A percentile compares a stretch with the other conserved stretches of the same genome.
Conservation (phyloP, 140 eudicot genomes). For the Senecio squalidus region DNA sequence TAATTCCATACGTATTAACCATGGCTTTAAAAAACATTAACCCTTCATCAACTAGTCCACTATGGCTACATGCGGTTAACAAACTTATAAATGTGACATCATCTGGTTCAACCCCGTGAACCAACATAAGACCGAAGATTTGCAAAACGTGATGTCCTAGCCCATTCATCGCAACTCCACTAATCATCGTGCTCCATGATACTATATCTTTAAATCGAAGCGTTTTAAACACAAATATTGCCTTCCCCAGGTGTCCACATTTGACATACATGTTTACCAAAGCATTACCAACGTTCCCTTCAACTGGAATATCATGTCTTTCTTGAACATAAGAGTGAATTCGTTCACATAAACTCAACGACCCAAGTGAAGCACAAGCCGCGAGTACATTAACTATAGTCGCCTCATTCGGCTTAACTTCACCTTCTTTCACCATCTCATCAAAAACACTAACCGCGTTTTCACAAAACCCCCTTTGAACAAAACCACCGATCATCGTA, state of each 20-base stretch:
- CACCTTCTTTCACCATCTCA: slow-evolving; percentile 28
- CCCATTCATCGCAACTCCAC: slow-evolving; percentile 39
- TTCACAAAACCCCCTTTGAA: slow-evolving; percentile 19
- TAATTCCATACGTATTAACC: slow-evolving; percentile 24
- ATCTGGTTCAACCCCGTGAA: slow-evolving; percentile 28
- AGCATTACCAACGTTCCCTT: slow-evolving; percentile 37
- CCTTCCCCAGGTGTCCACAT: slow-evolving; percentile 31
- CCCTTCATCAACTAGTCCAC: slow-evolving; percentile 40
- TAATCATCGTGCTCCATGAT: slow-evolving; percentile 39
- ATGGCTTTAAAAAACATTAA: slow-evolving; percentile 27
- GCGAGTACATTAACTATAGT: slow-evolving; percentile 28
- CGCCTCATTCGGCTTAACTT: slow-evolving; percentile 32
- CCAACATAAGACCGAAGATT: slow-evolving; percentile 36
- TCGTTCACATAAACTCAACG: slow-evolving; percentile 25
- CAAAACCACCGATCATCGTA: slow-evolving; percentile 38
- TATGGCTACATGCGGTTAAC: slow-evolving; percentile 38
- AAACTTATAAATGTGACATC: slow-evolving; percentile 34
- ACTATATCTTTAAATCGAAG: slow-evolving; percentile 30
- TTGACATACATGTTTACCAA: slow-evolving; percentile 32
- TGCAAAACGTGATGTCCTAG: slow-evolving; percentile 24
- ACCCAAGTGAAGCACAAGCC: slow-evolving; percentile 30
- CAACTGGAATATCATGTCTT: slow-evolving; percentile 11
- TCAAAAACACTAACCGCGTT: slow-evolving; percentile 15
- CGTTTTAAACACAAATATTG: slow-evolving; percentile 15
- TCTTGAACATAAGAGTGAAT: slow-evolving; percentile 23